Evolutionary conservation across 2,329 filamentous ascomycete species (phyloP).

Genomic region (Penicillium griseofulvum): DNA sequence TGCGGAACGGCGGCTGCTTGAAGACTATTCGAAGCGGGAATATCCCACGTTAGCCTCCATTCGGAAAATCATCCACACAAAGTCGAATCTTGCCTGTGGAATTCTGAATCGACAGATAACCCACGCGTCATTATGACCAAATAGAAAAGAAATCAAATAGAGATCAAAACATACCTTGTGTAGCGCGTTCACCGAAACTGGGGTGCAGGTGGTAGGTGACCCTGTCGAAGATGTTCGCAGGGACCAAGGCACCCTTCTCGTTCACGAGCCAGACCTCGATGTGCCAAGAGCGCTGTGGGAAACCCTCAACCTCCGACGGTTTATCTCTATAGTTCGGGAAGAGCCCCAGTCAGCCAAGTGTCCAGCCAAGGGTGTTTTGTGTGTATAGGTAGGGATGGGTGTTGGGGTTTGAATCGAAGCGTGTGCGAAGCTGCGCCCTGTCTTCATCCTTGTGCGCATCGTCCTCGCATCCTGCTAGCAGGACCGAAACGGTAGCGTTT

Average conservation of each 20-base stretch:
- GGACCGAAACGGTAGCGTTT: background rate
- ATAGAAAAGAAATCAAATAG: background rate
- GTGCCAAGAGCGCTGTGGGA: conserved; percentile 89
- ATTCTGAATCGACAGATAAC: background rate
- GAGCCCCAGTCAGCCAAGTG: conserved; percentile 5
- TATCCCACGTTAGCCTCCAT: background rate
- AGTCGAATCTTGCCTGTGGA: background rate
- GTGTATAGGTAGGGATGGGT: background rate
- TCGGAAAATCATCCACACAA: background rate
- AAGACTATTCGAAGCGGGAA: conserved; percentile 57
- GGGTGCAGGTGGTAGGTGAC: conserved; percentile 91
- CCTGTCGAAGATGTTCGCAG: conserved; percentile 85
- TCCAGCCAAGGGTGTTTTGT: background rate
- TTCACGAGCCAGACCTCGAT: conserved; percentile 83
- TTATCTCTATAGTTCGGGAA: conserved; percentile 61
- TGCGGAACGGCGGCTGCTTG: conserved; percentile 80
- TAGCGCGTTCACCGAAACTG: conserved; percentile 77
- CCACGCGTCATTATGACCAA: background rate
- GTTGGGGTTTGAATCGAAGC: background rate
- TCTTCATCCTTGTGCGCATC: background rate
- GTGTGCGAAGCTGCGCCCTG: background rate
- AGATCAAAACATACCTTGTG: conserved; percentile 66
- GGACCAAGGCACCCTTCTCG: conserved; percentile 77
- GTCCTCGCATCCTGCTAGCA: background rate
- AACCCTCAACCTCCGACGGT: conserved; percentile 77